Base-by-base conservation (phyloP, 257 asterid genomes). In the Ophiorrhiza pumila region DNA sequence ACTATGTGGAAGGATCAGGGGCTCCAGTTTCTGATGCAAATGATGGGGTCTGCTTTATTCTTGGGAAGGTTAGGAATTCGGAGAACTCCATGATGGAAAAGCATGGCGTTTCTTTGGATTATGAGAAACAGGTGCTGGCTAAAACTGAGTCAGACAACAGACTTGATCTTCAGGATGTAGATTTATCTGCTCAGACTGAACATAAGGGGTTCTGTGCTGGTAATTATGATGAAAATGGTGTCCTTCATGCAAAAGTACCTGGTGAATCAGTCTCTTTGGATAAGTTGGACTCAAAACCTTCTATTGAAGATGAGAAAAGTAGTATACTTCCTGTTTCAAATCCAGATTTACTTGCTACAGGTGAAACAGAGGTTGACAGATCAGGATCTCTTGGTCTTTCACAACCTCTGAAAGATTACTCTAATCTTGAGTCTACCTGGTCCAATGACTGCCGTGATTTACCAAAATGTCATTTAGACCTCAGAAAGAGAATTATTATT, bases 11-110 rank as follows among this genome's bases (percentile, higher is more conserved):
- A 72, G 80, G 59, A 68, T 76, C 85, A 32, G 88, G 77, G 67
- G 81, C 68, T 58, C 78, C 83, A 41, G 74, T 72, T 76, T 83
- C 86, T 74, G 94, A 87, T 84, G 81, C 90, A 17, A 92, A 87
- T 39, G 92, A 85, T 82, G 96, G 90, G 69, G 96, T 84, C 75
- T 79, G 94, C 77, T 83, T 79, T 75, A 80, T 84, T 75, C 86
- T 81, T 78, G 93, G 90, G 85, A 83, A 76, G 77, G 82, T 80
- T 80, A 86, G 81, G 74, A 80, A 61, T 78, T 70, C 73, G n/a
- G 92, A 83, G 76, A 82, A 76, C 46, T 79, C 77, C 72, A 50
- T 66, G 20, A 42, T 69, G 75, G 88, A 52, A 80, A 69, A 83
- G 57, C 80, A 83, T 74, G 85, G 73, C 76, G 77, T 71, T 68